These are phyloP conservation scores for Fusarium austroafricanum DNA, from an alignment of 2,329 filamentous ascomycete genomes.

Conservation along the genomic window DNA sequence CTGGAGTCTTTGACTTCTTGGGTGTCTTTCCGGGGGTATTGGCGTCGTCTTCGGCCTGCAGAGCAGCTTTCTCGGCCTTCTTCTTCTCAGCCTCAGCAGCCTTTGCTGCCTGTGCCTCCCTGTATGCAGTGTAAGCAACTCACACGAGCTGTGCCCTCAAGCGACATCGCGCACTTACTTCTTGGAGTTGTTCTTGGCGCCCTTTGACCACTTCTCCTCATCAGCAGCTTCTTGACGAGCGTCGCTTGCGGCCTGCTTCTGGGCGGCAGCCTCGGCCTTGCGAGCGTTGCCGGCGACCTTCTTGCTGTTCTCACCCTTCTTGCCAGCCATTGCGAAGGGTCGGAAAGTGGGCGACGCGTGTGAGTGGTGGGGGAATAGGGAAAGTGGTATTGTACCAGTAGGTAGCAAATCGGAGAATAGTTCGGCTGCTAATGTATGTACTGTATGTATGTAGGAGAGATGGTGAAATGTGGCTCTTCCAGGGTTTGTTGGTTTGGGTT, in stretches of 20 bases:
- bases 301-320: slow-evolving; percentile 86
- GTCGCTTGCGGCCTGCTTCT: slow-evolving; percentile 79
- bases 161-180: slow-evolving; percentile 71
- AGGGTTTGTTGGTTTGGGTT: slow-evolving; percentile 5
- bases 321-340: slow-evolving; percentile 70
- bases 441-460: background rate
- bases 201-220: slow-evolving; percentile 83
- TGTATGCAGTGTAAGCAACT: slow-evolving; percentile 35
- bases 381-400: slow-evolving; percentile 8
- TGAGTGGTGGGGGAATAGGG: slow-evolving; percentile 22
- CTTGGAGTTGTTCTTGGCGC: slow-evolving; percentile 85
- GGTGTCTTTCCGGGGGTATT: slow-evolving; percentile 67
- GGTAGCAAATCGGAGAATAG: slow-evolving; percentile 17
- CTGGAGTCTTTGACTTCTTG: slow-evolving; percentile 75
- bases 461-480: slow-evolving; percentile 14
- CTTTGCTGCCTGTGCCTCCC: slow-evolving; percentile 64
- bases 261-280: slow-evolving; percentile 88
- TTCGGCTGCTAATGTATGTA: slow-evolving; percentile 2
- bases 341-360: slow-evolving; percentile 24
- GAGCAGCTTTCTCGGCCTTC: slow-evolving; percentile 90
- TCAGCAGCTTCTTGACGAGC: slow-evolving; percentile 75
- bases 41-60: slow-evolving; percentile 85
- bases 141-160: background rate
- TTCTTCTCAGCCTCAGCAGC: slow-evolving; percentile 89
- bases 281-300: slow-evolving; percentile 90